Percentiles rank a stretch among this genome's conserved stretches.
Conservation (phyloP, 1,284 basidiomycete genomes). For the Rhodotorula glutinis region DNA sequence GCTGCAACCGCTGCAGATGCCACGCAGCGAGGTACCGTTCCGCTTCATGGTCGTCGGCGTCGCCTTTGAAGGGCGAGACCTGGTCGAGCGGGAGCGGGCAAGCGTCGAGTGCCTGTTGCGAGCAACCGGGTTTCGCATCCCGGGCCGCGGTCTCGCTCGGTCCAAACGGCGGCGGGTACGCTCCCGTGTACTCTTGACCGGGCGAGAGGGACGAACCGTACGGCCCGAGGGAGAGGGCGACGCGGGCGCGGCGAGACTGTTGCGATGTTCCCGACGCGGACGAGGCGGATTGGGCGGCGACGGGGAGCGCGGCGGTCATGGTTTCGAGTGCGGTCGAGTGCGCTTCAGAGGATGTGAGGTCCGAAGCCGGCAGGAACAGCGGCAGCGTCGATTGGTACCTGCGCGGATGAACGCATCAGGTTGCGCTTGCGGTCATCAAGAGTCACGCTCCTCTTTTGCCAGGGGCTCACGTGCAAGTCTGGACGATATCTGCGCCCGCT, state of each 20-base stretch:
- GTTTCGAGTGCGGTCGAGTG: neutral
- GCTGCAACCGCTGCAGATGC: slow-evolving; percentile 29
- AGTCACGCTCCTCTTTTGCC: too few species aligned
- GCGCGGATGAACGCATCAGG: too few species aligned
- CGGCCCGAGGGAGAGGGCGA: slow-evolving; percentile 40
- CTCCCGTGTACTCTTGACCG: slow-evolving; percentile 41
- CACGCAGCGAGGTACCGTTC: slow-evolving; percentile 32
- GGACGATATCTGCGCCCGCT: slow-evolving; percentile 61
- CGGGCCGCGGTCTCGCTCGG: neutral
- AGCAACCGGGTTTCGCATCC: slow-evolving; percentile 2
- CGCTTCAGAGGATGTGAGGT: neutral
- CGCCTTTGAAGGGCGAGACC: neutral
- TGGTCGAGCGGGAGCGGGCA: slow-evolving; percentile 16
- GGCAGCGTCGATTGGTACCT: slow-evolving; percentile 36
- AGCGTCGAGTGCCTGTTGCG: slow-evolving; percentile 5
- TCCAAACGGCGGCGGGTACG: slow-evolving; percentile 38
- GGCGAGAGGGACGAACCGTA: slow-evolving; percentile 39
- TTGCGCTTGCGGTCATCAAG: too few species aligned
- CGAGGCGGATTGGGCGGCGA: slow-evolving; percentile 9
- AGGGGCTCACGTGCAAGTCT: slow-evolving; percentile 33
- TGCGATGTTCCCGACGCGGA: neutral
- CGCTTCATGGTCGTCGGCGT: neutral
- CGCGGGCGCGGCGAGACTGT: neutral
- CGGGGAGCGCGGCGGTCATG: slow-evolving; percentile 29
- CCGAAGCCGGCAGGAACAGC: slow-evolving; percentile 24